Percentiles rank a stretch among this genome's conserved stretches.
These are phyloP conservation scores for Lentinula raphanica DNA, from an alignment of 768 basidiomycete species.

Conservation along the genomic window DNA sequence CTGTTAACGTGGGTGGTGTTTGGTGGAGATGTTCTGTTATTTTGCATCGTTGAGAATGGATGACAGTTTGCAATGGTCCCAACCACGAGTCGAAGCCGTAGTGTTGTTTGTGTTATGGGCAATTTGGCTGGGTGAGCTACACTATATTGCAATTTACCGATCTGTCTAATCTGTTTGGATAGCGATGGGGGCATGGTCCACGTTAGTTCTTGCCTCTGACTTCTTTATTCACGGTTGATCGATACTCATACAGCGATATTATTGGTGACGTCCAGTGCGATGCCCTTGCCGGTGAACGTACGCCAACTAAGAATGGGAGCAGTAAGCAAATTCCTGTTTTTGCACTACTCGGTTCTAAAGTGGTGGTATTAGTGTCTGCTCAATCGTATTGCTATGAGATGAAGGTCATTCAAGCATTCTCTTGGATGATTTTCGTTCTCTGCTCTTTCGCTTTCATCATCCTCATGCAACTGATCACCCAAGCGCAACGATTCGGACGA, in stretches of 20 bases:
- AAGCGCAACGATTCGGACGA: conserved; percentile 50
- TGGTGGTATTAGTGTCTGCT: conserved; percentile 39
- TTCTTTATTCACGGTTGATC: background rate
- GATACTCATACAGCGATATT: conserved; percentile 48
- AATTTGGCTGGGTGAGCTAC: conserved; percentile 63
- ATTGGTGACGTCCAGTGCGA: conserved; percentile 64
- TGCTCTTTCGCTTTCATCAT: conserved; percentile 48
- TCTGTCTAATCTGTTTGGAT: conserved; percentile 1
- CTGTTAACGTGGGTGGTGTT: conserved; percentile 45
- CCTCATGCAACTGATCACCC: conserved; percentile 50
- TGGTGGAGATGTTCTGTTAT: background rate
- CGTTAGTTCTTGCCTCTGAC: conserved; percentile 39
- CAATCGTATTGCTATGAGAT: conserved; percentile 69
- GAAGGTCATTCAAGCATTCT: conserved; percentile 74
- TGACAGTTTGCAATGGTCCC: conserved; percentile 62
- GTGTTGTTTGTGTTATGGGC: conserved; percentile 49
- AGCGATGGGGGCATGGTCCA: conserved; percentile 76
- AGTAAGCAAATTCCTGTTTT: conserved; percentile 30
- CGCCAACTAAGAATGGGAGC: conserved; percentile 46
- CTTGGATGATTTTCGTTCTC: conserved; percentile 64
- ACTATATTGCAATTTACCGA: background rate
- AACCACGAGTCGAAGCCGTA: conserved; percentile 58
- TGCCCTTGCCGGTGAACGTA: conserved; percentile 33
- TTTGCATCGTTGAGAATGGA: conserved; percentile 8
- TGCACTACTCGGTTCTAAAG: background rate